phyloP scores from a whole-genome alignment of 139 green algal genomes.

The Edaphochlamys debaryana region DNA sequence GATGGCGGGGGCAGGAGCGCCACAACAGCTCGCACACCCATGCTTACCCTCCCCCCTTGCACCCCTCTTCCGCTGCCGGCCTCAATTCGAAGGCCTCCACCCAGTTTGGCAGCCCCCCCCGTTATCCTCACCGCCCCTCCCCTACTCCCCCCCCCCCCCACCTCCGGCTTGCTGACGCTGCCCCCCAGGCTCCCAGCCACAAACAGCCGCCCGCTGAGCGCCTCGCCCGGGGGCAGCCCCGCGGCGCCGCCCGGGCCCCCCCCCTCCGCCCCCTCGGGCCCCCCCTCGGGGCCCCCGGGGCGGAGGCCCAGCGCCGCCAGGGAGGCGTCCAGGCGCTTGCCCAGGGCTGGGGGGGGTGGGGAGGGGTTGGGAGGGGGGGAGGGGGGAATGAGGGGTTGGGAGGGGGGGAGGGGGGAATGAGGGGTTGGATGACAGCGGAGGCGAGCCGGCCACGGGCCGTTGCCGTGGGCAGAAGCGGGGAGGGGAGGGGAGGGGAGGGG shows the following conservation, averaged over 20 bases:
- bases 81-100: too few species aligned
- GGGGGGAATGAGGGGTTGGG: not conserved
- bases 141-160: conserved; percentile 45
- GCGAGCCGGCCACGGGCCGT: too few species aligned
- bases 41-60: too few species aligned
- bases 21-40: too few species aligned
- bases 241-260: too few species aligned
- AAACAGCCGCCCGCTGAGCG: conserved; percentile 86
- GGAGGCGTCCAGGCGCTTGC: conserved; percentile 49
- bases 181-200: conserved; percentile 74
- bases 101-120: too few species aligned
- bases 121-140: too few species aligned
- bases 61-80: too few species aligned
- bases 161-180: conserved; percentile 49
- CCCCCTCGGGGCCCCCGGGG: conserved; percentile 6
- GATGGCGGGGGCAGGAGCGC: too few species aligned
- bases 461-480: too few species aligned
- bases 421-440: too few species aligned
- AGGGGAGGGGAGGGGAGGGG: too few species aligned
- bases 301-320: conserved; percentile 49
- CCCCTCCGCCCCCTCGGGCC: not conserved
- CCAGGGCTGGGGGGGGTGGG: conserved; percentile 38
- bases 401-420: not conserved
- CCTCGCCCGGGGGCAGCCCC: not conserved
- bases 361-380: not conserved